Evolutionary conservation across 225 moss, liverwort and hornwort genomes (phyloP).

Genomic region (Thuidium tamariscinum): DNA sequence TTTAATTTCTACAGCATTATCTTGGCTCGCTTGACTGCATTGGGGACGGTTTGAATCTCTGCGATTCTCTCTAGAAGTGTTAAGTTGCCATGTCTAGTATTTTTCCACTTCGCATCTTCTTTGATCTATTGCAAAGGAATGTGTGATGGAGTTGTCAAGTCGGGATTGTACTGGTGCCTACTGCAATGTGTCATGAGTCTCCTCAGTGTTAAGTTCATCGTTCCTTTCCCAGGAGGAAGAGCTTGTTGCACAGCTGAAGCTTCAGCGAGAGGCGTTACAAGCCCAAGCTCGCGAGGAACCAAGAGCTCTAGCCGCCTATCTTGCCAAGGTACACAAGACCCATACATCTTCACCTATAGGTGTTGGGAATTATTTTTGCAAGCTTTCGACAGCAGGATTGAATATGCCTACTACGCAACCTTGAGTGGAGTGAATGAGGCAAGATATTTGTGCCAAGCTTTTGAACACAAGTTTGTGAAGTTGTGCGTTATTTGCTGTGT

Average conservation of each 20-base stretch:
- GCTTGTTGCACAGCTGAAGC: conserved; percentile 32
- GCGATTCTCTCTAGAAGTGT: not conserved
- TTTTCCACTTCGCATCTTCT: not conserved
- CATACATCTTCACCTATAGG: not conserved
- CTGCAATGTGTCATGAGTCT: not conserved
- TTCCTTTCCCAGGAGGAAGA: conserved; percentile 35
- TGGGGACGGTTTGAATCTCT: not conserved
- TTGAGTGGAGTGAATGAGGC: not conserved
- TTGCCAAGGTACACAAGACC: conserved; percentile 15
- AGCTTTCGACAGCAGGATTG: not conserved
- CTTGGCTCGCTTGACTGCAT: not conserved
- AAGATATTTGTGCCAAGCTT: not conserved
- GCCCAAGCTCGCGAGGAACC: conserved; percentile 25
- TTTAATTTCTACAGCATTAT: not conserved
- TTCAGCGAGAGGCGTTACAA: conserved; percentile 31
- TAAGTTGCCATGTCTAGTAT: not conserved
- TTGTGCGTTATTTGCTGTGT: not conserved
- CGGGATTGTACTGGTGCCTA: not conserved
- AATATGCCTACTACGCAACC: not conserved
- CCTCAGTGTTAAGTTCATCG: not conserved
- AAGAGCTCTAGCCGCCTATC: conserved; percentile 19
- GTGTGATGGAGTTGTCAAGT: not conserved
- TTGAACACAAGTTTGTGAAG: not conserved
- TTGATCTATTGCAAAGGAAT: not conserved
- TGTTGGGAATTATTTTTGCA: not conserved